Conservation (phyloP, 225 moss, liverwort and hornwort species). For the Thuidium tamariscinum region DNA sequence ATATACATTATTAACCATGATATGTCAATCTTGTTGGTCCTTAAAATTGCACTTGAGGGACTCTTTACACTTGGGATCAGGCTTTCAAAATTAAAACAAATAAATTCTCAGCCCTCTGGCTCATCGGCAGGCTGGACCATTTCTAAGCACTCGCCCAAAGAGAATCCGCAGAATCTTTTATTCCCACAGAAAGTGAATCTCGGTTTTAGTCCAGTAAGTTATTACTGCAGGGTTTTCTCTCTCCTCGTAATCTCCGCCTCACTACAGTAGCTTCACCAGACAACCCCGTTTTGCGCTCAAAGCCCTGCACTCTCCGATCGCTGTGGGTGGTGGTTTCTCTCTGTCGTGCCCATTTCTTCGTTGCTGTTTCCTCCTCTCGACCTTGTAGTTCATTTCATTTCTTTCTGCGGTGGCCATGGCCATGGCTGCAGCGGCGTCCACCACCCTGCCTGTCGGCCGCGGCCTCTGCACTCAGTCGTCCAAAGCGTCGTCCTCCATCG, state of each 20-base stretch:
- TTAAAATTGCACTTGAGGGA: neutral
- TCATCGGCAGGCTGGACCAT: too few relatives aligned
- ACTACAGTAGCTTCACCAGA: neutral
- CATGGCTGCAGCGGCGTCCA: constrained; percentile 13
- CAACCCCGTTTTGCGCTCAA: too few relatives aligned
- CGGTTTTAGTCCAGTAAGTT: too few relatives aligned
- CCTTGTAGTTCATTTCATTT: neutral
- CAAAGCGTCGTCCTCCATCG: neutral
- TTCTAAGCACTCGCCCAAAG: neutral
- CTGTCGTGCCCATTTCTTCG: neutral
- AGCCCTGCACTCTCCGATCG: neutral
- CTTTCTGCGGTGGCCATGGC: neutral
- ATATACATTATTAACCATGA: neutral
- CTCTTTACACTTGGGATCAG: neutral
- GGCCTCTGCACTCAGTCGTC: neutral
- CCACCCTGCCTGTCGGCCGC: neutral
- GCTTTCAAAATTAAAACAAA: too few relatives aligned
- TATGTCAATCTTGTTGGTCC: neutral
- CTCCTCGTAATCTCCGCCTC: neutral
- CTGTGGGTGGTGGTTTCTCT: neutral
- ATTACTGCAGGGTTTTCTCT: neutral
- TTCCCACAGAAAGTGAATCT: neutral
- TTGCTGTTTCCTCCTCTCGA: neutral
- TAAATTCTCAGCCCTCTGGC: neutral
- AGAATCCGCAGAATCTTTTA: neutral